Percentiles rank a stretch among this genome's conserved stretches.
These are phyloP conservation scores for Piloderma croceum DNA, from an alignment of 768 basidiomycete genomes.

Conservation along the genomic window DNA sequence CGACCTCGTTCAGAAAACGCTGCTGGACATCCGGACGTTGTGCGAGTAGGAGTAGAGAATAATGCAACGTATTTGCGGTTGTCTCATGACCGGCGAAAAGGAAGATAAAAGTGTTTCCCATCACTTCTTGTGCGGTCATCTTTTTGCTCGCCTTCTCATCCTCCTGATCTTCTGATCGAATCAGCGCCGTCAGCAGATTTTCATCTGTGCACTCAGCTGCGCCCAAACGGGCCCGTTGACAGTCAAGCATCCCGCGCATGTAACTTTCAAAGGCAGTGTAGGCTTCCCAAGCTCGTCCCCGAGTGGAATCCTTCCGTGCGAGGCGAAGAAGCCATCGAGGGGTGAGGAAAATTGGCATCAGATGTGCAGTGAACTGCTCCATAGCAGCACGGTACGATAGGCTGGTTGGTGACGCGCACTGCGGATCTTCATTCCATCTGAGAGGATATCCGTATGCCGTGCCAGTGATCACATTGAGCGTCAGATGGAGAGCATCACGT, in stretches of 20 bases:
- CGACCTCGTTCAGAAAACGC: slow-evolving; percentile 11
- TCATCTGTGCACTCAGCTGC: no score
- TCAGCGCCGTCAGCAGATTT: slow-evolving; percentile 7
- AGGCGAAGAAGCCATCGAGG: no score
- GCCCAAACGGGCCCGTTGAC: no score
- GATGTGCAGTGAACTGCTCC: slow-evolving; percentile 9
- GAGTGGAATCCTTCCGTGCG: background rate
- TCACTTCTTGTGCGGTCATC: slow-evolving; percentile 5
- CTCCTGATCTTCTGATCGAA: slow-evolving; percentile 3
- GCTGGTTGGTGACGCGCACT: background rate
- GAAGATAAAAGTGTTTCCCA: slow-evolving; percentile 10
- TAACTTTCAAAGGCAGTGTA: slow-evolving; percentile 10
- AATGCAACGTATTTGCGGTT: slow-evolving; percentile 10
- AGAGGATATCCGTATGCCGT: slow-evolving; percentile 8
- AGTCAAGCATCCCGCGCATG: no score
- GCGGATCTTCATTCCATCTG: slow-evolving; percentile 3
- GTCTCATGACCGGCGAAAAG: no score
- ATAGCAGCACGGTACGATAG: slow-evolving; percentile 7
- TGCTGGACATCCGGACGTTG: slow-evolving; percentile 10
- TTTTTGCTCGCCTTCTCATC: background rate
- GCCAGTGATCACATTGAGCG: slow-evolving; percentile 9
- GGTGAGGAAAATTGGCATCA: slow-evolving; percentile 10
- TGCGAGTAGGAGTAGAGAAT: slow-evolving; percentile 13
- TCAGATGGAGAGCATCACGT: slow-evolving; percentile 3
- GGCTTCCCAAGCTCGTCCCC: slow-evolving; percentile 10